These are phyloP conservation scores for Hypoxylon perforatum DNA, from an alignment of 495 filamentous ascomycete genomes.

Conservation along the genomic window DNA sequence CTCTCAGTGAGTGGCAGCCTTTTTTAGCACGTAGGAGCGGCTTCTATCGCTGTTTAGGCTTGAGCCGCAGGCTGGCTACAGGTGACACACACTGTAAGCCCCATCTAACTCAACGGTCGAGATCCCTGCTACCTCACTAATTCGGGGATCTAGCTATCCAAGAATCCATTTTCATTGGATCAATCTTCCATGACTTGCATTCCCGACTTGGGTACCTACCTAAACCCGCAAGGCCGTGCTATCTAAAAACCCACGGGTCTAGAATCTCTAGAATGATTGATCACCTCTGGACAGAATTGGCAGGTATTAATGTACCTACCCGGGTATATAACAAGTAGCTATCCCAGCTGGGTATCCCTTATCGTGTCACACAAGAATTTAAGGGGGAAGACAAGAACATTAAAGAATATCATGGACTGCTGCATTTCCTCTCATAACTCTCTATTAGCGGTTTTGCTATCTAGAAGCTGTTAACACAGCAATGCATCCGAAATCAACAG, in stretches of 20 bases:
- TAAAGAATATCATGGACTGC: slow-evolving; percentile 14
- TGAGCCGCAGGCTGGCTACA: slow-evolving; percentile 21
- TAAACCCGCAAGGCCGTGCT: slow-evolving; percentile 9
- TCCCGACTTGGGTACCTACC: slow-evolving; percentile 10
- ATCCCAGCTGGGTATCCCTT: no score
- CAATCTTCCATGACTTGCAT: slow-evolving; percentile 36
- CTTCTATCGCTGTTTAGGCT: slow-evolving; percentile 23
- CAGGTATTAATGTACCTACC: background rate
- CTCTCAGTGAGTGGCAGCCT: slow-evolving; percentile 26
- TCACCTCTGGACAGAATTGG: background rate
- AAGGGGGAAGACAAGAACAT: background rate
- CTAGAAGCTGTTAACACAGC: slow-evolving; percentile 46
- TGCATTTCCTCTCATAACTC: slow-evolving; percentile 37
- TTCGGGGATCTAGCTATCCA: slow-evolving; percentile 21
- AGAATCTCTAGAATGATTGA: slow-evolving; percentile 3
- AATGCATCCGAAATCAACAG: slow-evolving; percentile 43
- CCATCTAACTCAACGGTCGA: slow-evolving; percentile 21
- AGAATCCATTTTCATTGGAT: slow-evolving; percentile 30
- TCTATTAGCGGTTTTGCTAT: slow-evolving; percentile 48
- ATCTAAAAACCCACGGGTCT: slow-evolving; percentile 14
- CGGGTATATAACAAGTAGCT: no score
- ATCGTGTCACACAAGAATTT: no score
- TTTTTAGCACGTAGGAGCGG: slow-evolving; percentile 16
- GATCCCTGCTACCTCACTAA: slow-evolving; percentile 16
- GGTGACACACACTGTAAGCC: slow-evolving; percentile 21